Conservation (phyloP, 208 protist species). For the Naegleria lovaniensis region DNA sequence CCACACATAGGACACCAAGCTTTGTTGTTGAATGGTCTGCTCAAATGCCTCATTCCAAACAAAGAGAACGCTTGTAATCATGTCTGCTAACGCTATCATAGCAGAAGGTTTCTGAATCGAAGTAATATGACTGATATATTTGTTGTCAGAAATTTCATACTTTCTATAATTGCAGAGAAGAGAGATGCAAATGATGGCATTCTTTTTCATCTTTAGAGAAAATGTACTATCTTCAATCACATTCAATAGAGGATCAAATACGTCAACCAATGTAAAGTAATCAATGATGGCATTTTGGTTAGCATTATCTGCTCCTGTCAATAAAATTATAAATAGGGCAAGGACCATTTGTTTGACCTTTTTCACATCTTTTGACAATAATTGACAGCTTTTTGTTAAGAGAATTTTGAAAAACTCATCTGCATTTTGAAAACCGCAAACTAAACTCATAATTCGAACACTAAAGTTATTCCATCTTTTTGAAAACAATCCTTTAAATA, state of each 20-base stretch:
- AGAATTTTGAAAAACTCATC: conserved; percentile 37
- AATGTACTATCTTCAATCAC: neutral
- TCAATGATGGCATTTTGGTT: conserved; percentile 46
- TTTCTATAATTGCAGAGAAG: conserved; percentile 21
- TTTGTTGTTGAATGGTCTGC: neutral
- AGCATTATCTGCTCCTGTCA: conserved; percentile 44
- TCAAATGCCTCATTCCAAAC: neutral
- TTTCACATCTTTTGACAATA: conserved; percentile 3
- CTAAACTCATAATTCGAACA: conserved; percentile 38
- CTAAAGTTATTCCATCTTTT: conserved; percentile 52
- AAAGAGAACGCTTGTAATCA: neutral
- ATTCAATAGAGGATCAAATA: conserved; percentile 35
- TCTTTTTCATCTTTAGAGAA: conserved; percentile 20
- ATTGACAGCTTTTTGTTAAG: neutral
- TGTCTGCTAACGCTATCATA: neutral
- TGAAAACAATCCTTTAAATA: conserved; percentile 48
- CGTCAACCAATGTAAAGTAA: conserved; percentile 45
- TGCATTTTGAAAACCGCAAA: conserved; percentile 39
- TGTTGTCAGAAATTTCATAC: conserved; percentile 10
- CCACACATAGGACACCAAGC: neutral
- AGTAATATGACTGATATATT: neutral
- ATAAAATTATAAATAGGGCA: conserved; percentile 40
- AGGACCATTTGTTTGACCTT: conserved; percentile 30
- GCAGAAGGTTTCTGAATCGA: neutral
- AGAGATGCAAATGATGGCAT: neutral